Base-by-base conservation (phyloP, 371 early-diverging fungal genomes). In the Scutellospora calospora region DNA sequence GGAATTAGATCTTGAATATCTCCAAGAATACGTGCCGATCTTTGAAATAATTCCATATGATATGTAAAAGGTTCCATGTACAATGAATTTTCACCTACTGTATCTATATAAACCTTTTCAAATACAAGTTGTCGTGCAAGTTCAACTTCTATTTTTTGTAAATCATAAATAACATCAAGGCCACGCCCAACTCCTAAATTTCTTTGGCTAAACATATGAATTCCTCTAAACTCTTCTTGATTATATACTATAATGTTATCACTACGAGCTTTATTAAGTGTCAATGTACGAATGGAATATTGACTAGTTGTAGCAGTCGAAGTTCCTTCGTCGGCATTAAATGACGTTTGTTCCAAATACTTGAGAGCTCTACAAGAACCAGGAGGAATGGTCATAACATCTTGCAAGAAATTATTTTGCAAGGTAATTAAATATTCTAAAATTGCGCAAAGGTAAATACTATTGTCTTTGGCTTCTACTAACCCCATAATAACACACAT, bases 131-230 rank as follows among this genome's bases (percentile, higher is more conserved):
- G 16, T 22, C 27, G 27, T 14, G 75, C 81, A 35, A 81, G 75
- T 35, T 81, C 73, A 45, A 31, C n/a, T 52, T 81, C 75, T n/a
- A 81, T 81, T 22, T 81, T 66, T 35, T 57, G 52, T 33, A 81
- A 38, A 31, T 81, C 74, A 74, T 72, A 81, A 18, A 25, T 35
- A n/a, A 81, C 49, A 5, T 74, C 81, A 16, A 62, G 8, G 4
- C 81, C 81, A 49, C 59, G 81, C 5, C 75, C 68, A n/a, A 22
- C 6, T 1, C 55, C 54, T 6, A 68, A 51, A 63, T 65, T 76
- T 22, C 66, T 52, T 51, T 77, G 81, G 63, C 73, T 75, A 12
- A n/a, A n/a, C n/a, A n/a, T n/a, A n/a, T n/a, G n/a, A n/a, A n/a
- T n/a, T n/a, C n/a, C n/a, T n/a, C n/a, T n/a, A n/a, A n/a, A n/a